Percentiles rank a stretch among this genome's conserved stretches.
Conservation (phyloP, 345 rosid genomes). For the Melaleuca alternifolia region DNA sequence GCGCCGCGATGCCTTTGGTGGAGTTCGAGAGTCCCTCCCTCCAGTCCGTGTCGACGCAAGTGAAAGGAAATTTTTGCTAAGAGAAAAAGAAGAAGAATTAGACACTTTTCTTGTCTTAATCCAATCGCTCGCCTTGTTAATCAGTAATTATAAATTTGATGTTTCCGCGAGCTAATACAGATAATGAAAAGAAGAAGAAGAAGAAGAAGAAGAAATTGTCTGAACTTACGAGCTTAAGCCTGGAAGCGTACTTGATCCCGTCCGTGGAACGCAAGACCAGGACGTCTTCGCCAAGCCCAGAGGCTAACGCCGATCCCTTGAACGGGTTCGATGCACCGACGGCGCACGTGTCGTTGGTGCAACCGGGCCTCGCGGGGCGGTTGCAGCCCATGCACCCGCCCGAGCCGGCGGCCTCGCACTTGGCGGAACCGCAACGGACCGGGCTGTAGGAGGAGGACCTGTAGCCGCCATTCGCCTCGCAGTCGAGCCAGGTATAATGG, state of each 20-base stretch:
- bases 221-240: background rate
- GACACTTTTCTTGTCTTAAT: no score
- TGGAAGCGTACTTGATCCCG: background rate
- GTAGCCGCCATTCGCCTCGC: slow-evolving; percentile 10
- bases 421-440: slow-evolving; percentile 12
- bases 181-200: no score
- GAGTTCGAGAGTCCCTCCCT: slow-evolving; percentile 6
- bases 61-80: background rate
- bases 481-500: slow-evolving; percentile 28
- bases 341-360: slow-evolving; percentile 24
- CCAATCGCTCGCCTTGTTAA: no score
- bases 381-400: no score
- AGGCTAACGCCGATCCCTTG: background rate
- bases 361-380: background rate
- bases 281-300: slow-evolving; percentile 15
- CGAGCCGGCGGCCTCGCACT: slow-evolving; percentile 12
- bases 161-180: no score
- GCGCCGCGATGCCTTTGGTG: slow-evolving; percentile 7
- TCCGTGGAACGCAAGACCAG: slow-evolving; percentile 7
- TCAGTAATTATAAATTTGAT: no score
- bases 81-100: no score
- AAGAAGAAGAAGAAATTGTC: no score
- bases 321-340: slow-evolving; percentile 13
- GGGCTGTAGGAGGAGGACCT: slow-evolving; percentile 28
- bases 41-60: background rate